phyloP scores from a whole-genome alignment of 352 stramenopile genomes.

The Peronosclerospora sorghi region DNA sequence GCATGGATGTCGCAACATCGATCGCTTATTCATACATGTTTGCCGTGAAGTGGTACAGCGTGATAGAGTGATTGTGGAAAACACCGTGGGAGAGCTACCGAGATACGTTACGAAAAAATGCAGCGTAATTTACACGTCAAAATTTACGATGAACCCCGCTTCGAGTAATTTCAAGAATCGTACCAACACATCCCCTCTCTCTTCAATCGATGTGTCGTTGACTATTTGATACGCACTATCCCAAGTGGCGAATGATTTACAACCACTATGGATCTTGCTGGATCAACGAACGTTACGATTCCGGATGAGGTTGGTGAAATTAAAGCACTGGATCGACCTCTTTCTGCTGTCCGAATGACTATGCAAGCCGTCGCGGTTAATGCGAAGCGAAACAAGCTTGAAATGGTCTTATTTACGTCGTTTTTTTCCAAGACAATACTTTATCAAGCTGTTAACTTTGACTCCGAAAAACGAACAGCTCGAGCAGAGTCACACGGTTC shows the following conservation, averaged over 20 bases:
- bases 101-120: conserved; percentile 96
- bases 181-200: conserved; percentile 98
- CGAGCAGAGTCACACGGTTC: conserved; percentile 91
- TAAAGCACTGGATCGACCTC: conserved; percentile 90
- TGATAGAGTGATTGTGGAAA: conserved; percentile 82
- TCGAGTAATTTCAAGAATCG: conserved; percentile 93
- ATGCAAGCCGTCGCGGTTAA: conserved; percentile 95
- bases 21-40: conserved; percentile 95
- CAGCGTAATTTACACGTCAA: conserved; percentile 99
- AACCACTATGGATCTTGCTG: conserved; percentile 89
- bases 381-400: conserved; percentile 94
- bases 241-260: conserved; percentile 99
- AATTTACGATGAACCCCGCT: conserved; percentile 99
- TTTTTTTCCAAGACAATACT: conserved; percentile 94
- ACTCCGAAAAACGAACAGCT: conserved; percentile 93
- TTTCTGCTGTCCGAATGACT: conserved; percentile 93
- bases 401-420: conserved; percentile 97
- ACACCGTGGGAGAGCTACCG: conserved; percentile 92
- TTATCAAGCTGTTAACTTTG: conserved; percentile 99
- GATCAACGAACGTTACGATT: conserved; percentile 63
- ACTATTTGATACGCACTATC: conserved; percentile 99
- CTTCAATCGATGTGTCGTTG: conserved; percentile 99
- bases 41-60: conserved; percentile 91
- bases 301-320: conserved; percentile 94
- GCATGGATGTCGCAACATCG: conserved; percentile 95